Base-by-base conservation (phyloP, 2,329 filamentous ascomycete genomes). In the Pseudopithomyces chartarum region DNA sequence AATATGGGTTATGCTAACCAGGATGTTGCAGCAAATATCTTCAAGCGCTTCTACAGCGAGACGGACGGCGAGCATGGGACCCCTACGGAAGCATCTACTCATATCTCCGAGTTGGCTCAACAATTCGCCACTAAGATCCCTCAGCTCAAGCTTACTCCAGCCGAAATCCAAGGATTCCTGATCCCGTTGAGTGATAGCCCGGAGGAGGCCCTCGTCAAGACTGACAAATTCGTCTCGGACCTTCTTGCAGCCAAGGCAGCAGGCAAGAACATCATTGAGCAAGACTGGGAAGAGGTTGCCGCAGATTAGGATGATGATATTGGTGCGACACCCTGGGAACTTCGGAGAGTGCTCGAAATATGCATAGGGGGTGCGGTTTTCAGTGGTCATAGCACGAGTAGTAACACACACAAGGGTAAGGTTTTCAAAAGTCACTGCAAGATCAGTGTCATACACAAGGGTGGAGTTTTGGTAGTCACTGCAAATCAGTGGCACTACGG, bases 121-220 rank as follows among this genome's bases (percentile, higher is more conserved):
- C 58, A 76, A 4, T 85, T 85, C 62, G 78, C 82, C 1, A 63
- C 66, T 2, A 59, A 69, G 36, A 54, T 85, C 6, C 82, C 81
- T 1, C 79, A 82, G 49, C 65, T 73, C 23, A 76, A 63, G 8
- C 82, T 84, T 55, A 80, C 79, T 12, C 82, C 81, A 0, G 82
- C 82, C 2, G 80, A 85, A 65, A 76, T 85, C 36, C 81, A 85
- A 63, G 81, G 80, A 10, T 83, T 81, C 59, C 69, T 85, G 40
- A 74, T 85, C 49, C 77, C 75, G 56, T 69, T 79, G 53, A 83
- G 82, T 69, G 80, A 80, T 54, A 77, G 79, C 45, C 81, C 82
- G 3, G 57, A 62, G 15, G 67, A 73, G 50, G 81, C 82, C 23
- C 59, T 84, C 26, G 70, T 71, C 32, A 70, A 77, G 57, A 76